Evolutionary conservation across 2,329 filamentous ascomycete species (phyloP), one percentile per base, ranked within the genome.

Genomic region (Fusarium globosum): DNA sequence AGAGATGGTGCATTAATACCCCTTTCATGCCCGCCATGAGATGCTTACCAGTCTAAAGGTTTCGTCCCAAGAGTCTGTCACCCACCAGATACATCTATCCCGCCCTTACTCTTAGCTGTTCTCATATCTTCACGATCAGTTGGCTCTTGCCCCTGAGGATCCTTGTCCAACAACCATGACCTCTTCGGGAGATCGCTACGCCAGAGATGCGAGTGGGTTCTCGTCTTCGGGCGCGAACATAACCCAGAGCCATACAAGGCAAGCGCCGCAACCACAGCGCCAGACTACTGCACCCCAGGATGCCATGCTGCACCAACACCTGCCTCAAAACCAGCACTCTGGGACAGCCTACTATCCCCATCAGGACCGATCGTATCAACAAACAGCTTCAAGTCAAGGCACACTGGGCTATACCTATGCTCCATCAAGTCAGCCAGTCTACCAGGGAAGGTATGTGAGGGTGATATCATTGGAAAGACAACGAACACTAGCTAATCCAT

Each of bases 361-460:
- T 55, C 26, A 15, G 30, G 7, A 12, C 16, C 35, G 41, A 13
- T 33, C 6, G 7, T 26, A 33, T 55, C 41, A 23, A n/a, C 36
- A 39, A 20, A 39, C 35, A 46, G 7, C 43, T 14, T 7, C 36
- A 48, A 36, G 43, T 35, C 35, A 64, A 35, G 35, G 21, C 18
- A 36, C n/a, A 14, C 46, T 33, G 30, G 15, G 16, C 20, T 42
- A 58, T 23, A 15, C 42, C 23, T 39, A 49, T 58, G 16, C 56
- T 53, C 38, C 45, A 46, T 72, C 71, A 18, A 65, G 52, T 12
- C 28, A 45, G 38, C 20, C 10, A 7, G 71, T 63, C 18, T 15
- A 74, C 26, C 71, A 72, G 41, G 71, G 71, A 16, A 73, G 71
- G 71, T 73, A 59, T 38, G 68, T 39, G 21, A 15, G 21, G 36